Conservation (phyloP, 257 asterid species). For the Eustoma russellianum region DNA sequence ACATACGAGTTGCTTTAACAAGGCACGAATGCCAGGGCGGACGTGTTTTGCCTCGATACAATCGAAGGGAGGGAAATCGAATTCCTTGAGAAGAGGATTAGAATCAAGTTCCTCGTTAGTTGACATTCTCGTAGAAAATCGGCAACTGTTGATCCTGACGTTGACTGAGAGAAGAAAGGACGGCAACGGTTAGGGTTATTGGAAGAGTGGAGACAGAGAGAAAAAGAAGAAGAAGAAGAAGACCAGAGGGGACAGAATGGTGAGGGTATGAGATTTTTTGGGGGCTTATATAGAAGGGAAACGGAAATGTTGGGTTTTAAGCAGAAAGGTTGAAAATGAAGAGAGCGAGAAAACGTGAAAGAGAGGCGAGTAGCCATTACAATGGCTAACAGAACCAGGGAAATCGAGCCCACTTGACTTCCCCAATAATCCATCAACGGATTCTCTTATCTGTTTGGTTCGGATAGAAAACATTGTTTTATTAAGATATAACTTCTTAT, state of each 20-base stretch:
- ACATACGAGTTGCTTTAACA: constrained; percentile 62
- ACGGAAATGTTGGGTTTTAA: constrained; percentile 8
- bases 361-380: constrained; percentile 24
- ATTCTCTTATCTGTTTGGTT: too few relatives aligned
- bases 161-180: constrained; percentile 27
- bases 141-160: constrained; percentile 4
- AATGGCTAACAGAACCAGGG: constrained; percentile 10
- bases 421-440: too few relatives aligned
- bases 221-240: constrained; percentile 30
- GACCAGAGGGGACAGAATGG: constrained; percentile 64
- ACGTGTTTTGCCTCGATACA: constrained; percentile 64
- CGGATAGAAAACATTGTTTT: too few relatives aligned
- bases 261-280: constrained; percentile 32
- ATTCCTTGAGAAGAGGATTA: constrained; percentile 65
- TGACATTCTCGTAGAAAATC: constrained; percentile 5
- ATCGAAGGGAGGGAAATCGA: constrained; percentile 83
- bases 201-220: constrained; percentile 39
- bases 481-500: too few relatives aligned
- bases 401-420: constrained; percentile 1
- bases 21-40: constrained; percentile 74
- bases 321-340: constrained; percentile 36
- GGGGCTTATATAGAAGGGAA: constrained; percentile 18
- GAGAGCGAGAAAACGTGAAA: constrained; percentile 8
- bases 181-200: constrained; percentile 25
- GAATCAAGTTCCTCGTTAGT: constrained; percentile 24